Percentiles rank a stretch among this genome's conserved stretches.
These are phyloP conservation scores for Malassezia cuniculi DNA, from an alignment of 1,284 basidiomycete species.

Conservation along the genomic window DNA sequence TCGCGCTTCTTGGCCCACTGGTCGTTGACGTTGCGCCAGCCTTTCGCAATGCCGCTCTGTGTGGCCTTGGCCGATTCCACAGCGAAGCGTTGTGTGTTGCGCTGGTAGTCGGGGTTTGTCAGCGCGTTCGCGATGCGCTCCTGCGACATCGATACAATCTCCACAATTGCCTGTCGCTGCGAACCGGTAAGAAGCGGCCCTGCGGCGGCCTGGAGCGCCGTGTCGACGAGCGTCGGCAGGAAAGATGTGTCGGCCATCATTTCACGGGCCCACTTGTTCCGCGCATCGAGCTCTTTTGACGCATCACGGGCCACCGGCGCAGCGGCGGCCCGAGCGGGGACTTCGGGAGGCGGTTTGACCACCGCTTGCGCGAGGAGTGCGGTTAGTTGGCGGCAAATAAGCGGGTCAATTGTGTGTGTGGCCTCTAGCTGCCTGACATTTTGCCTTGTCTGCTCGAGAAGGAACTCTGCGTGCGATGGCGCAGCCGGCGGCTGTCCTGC, in stretches of 20 bases:
- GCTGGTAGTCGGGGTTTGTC: constrained; percentile 20
- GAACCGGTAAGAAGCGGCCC: constrained; percentile 16
- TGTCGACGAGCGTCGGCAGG: constrained; percentile 21
- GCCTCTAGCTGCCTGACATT: constrained; percentile 10
- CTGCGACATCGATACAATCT: constrained; percentile 19
- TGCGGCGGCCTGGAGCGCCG: constrained; percentile 15
- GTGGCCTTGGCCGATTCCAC: constrained; percentile 3
- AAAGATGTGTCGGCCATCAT: constrained; percentile 16
- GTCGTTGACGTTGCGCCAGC: not conserved
- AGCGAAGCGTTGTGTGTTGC: constrained; percentile 3
- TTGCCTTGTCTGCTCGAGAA: constrained; percentile 6
- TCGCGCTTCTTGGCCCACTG: constrained; percentile 7
- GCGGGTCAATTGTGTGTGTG: constrained; percentile 6
- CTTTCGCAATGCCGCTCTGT: not conserved
- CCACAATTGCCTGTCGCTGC: constrained; percentile 17
- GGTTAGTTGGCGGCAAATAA: constrained; percentile 7
- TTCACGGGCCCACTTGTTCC: constrained; percentile 21
- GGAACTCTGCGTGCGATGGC: constrained; percentile 8
- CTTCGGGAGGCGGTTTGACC: not conserved
- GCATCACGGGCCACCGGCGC: not conserved
- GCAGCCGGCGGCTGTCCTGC: not conserved
- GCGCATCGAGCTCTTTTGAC: constrained; percentile 14
- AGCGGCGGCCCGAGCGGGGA: too few species aligned
- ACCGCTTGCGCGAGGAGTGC: constrained; percentile 1
- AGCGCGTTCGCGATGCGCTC: constrained; percentile 17